These are phyloP conservation scores for Malus hybrid DNA, from an alignment of 331 rosid species.

Conservation along the genomic window DNA sequence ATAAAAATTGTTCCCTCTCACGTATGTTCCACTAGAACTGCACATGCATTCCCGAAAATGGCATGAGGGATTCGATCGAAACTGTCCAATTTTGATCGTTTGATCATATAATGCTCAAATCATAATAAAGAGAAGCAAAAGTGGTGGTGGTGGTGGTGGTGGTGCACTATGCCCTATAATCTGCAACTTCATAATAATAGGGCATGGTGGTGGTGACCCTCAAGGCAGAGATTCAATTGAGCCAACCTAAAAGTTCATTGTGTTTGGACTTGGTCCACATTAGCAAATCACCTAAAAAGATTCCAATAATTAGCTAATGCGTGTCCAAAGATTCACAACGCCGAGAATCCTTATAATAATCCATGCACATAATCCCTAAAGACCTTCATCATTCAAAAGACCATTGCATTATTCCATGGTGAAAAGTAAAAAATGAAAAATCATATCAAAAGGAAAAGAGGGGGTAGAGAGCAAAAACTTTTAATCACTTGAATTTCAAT, in stretches of 20 bases:
- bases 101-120: neutral
- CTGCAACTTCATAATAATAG: neutral
- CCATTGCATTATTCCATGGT: slow-evolving; percentile 5
- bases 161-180: neutral
- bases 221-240: neutral
- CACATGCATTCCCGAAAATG: no score
- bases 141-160: neutral
- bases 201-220: neutral
- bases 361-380: slow-evolving; percentile 4
- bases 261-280: neutral
- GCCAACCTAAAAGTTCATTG: neutral
- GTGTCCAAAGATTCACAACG: neutral
- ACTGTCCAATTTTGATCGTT: neutral
- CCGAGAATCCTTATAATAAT: neutral
- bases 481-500: no score
- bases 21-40: neutral
- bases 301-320: neutral
- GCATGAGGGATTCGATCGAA: no score
- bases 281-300: slow-evolving; percentile 5
- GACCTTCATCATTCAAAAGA: slow-evolving; percentile 9
- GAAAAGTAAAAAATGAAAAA: neutral
- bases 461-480: neutral
- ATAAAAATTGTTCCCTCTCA: neutral
- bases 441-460: neutral
- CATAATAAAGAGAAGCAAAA: neutral